Base-by-base conservation (phyloP, 768 basidiomycete genomes). In the Sporobolomyces roseus region DNA sequence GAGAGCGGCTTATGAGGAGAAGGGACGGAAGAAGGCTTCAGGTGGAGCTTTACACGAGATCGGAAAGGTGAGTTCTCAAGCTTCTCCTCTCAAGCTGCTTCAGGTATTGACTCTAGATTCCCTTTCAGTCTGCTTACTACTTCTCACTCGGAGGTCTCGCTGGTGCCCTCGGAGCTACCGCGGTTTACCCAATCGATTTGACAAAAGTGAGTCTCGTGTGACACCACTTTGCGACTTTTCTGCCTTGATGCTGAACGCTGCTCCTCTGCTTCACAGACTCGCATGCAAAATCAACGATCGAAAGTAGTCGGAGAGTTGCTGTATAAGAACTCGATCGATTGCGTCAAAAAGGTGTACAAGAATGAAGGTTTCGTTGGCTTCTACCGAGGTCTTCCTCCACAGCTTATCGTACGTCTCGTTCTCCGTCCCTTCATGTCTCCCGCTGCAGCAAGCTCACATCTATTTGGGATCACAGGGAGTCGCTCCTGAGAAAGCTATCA, bases 281-380 rank as follows among this genome's bases (percentile, higher is more conserved):
- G 92, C 45, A 92, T 99, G 84, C 96, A 99, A 82, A 99, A 99
- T 78, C 96, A 99, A 78, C 87, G 96, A 19, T 91, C 88, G 71
- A 92, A 89, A 9, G 90, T 99, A 27, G 96, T 99, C 35, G 96
- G 96, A 43, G 94, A 99, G 80, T 81, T 98, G 76, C 80, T 98
- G 51, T 99, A 99, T 82, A 90, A 93, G 82, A 98, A 96, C 82
- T 93, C 91, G 74, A 76, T 89, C 43, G 96, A 99, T 77, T 99
- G 96, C 77, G 88, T 93, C 35, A 83, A 83, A 75, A 98, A 94
- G 78, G 93, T 99, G 30, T 87, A 97, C 78, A 85, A 86, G 62
- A 96, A 96, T 76, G 96, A 99, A 80, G 96, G 96, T 23, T 84
- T 91, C 75, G 38, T 85, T 0, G 96, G 96, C n/a, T 98, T 98